These are phyloP conservation scores for Rhodotorula kratochvilovae DNA, from an alignment of 768 basidiomycete genomes.

Conservation along the genomic window DNA sequence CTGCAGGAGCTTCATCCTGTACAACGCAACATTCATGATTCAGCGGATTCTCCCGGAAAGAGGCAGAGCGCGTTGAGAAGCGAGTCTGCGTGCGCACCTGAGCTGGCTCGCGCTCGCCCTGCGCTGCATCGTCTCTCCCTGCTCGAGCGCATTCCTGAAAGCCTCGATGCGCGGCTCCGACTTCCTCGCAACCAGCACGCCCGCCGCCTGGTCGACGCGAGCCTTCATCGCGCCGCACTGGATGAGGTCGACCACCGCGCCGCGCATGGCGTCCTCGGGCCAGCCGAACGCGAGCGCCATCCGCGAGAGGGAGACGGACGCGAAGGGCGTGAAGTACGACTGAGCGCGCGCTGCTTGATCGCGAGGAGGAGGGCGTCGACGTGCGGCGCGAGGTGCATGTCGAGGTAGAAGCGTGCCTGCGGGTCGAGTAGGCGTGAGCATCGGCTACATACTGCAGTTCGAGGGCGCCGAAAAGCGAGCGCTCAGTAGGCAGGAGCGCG, in stretches of 20 bases:
- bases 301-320: slow-evolving; percentile 71
- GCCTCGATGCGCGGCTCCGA: slow-evolving; percentile 59
- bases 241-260: slow-evolving; percentile 70
- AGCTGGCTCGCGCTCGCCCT: slow-evolving; percentile 52
- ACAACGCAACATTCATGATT: no score
- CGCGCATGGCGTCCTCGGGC: slow-evolving; percentile 65
- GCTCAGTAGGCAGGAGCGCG: no score
- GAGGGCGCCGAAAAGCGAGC: no score
- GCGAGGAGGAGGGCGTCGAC: slow-evolving; percentile 61
- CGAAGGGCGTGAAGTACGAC: slow-evolving; percentile 88
- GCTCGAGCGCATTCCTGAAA: slow-evolving; percentile 68
- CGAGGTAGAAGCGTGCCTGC: slow-evolving; percentile 49
- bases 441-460: no score
- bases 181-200: slow-evolving; percentile 15
- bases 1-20: slow-evolving; percentile 61
- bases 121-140: slow-evolving; percentile 65
- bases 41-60: no score
- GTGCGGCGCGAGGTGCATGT: slow-evolving; percentile 71
- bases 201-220: slow-evolving; percentile 21
- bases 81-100: no score
- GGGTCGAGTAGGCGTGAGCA: background rate
- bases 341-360: slow-evolving; percentile 73
- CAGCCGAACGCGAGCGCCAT: slow-evolving; percentile 86
- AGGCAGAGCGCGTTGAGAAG: no score
- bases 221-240: slow-evolving; percentile 66